A percentile compares a stretch with the other conserved stretches of the same genome.
These are phyloP conservation scores for Pichia sp. DNA, from an alignment of 1,139 yeast genomes.

Conservation along the genomic window DNA sequence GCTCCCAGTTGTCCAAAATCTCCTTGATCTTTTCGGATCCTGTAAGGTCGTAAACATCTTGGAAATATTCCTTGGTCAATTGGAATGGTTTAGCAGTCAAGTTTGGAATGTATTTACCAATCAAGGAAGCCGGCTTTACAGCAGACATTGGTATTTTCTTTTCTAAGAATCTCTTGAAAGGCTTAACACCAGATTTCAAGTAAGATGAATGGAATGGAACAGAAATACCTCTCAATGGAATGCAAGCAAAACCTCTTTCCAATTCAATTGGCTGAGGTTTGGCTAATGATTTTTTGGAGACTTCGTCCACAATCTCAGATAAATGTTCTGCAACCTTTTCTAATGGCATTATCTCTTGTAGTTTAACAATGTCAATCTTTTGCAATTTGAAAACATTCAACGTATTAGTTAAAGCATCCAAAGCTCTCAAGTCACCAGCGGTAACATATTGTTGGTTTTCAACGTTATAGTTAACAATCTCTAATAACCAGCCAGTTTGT, in stretches of 20 bases:
- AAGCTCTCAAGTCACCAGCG: slow-evolving; percentile 95
- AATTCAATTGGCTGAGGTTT: slow-evolving; percentile 96
- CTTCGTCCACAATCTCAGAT: slow-evolving; percentile 81
- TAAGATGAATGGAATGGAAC: slow-evolving; percentile 99
- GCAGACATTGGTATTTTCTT: slow-evolving; percentile 95
- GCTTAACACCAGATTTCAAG: slow-evolving; percentile 96
- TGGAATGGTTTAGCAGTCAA: slow-evolving; percentile 97
- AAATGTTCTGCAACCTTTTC: slow-evolving; percentile 88
- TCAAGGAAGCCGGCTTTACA: slow-evolving; percentile 88
- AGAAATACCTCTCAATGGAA: slow-evolving; percentile 95
- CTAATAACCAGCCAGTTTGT: slow-evolving; percentile 89
- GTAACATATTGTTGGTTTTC: slow-evolving; percentile 98
- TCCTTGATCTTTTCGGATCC: slow-evolving; percentile 86
- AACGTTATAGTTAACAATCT: slow-evolving; percentile 96
- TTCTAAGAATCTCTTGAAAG: slow-evolving; percentile 94
- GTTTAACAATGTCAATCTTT: slow-evolving; percentile 87
- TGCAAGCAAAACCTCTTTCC: slow-evolving; percentile 97
- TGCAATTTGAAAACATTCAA: slow-evolving; percentile 88
- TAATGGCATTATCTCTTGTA: slow-evolving; percentile 73
- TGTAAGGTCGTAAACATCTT: slow-evolving; percentile 90
- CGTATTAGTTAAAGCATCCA: slow-evolving; percentile 90
- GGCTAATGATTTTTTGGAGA: slow-evolving; percentile 70
- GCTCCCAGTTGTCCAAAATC: slow-evolving; percentile 93
- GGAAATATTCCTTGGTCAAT: slow-evolving; percentile 92
- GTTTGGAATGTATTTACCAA: slow-evolving; percentile 95